Evolutionary conservation across 768 basidiomycete species (phyloP), one percentile per base, ranked within the genome.

Genomic region (Tephrocybe sp.): DNA sequence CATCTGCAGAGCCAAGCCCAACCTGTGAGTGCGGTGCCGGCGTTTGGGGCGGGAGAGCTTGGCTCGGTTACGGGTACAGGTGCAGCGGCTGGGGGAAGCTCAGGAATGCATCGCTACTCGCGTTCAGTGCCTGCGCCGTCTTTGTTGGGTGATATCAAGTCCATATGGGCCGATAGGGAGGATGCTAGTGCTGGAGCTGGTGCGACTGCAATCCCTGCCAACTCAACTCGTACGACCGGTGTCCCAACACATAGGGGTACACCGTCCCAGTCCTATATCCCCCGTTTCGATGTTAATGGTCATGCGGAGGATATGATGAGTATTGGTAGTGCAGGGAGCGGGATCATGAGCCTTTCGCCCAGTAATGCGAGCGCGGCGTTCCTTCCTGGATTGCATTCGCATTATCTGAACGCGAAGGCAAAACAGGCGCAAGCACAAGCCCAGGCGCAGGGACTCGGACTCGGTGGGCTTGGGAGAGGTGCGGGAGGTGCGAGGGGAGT

Each of bases 331-430:
- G 58, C 62, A 9, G 64, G 61, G 23, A 48, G 54, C 48, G 63
- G 68, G 3, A 75, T 77, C 67, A 72, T 84, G 54, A 73, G 53
- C 13, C 55, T 63, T 8, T 56, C 77, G 35, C 88, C 87, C 0
- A 86, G 85, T 44, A 91, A 92, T 61, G 87, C 89, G 2, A 87
- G 85, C 32, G 89, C 86, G 1, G 89, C 89, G 8, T 92, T 92
- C 72, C 72, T 92, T 9, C 87, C 87, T 1, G 79, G 85, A 8
- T 67, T 87, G 34, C 85, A 87, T 55, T 77, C 78, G 32, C 80
- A 83, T 56, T 89, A 88, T 55, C 67, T 80, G 38, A 76, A 70
- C 48, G 70, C 81, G 10, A 83, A 81, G 57, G 69, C 68, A 12
- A 69, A 70, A 51, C 68, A 69, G 51, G 61, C 60, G 5, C 64